phyloP scores from a whole-genome alignment of 129 eudicot species.

The Calendula officinalis region DNA sequence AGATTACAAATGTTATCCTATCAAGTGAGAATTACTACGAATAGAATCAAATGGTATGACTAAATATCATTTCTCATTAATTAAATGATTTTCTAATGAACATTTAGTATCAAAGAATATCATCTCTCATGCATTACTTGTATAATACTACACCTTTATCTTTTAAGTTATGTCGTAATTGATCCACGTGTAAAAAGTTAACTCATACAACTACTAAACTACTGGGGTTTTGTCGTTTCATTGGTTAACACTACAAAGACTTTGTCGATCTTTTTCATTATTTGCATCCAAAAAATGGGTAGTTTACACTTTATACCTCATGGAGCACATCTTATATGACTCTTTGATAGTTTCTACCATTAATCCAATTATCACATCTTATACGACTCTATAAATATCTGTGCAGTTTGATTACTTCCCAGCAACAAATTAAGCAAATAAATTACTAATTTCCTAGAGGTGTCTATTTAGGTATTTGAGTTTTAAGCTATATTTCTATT shows the following conservation, averaged over 20 bases:
- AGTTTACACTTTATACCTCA: background rate
- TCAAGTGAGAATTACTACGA: no score
- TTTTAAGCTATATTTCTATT: background rate
- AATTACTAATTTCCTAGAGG: background rate
- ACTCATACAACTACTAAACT: background rate
- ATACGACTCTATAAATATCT: background rate
- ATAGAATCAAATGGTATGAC: no score
- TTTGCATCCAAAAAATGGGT: conserved; percentile 8
- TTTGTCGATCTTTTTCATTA: background rate
- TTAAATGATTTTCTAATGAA: no score
- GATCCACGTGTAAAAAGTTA: background rate
- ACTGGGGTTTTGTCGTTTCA: background rate
- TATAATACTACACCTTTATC: no score
- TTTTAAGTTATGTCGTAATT: no score
- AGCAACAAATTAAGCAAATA: background rate
- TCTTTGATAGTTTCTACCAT: background rate
- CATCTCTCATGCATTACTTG: no score
- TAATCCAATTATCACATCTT: background rate
- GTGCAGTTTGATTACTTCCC: background rate
- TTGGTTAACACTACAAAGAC: background rate
- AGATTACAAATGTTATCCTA: no score
- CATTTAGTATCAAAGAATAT: no score
- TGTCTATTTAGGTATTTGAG: background rate
- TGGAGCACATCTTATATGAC: conserved; percentile 6
- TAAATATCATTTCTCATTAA: no score